Percentiles rank a stretch among this genome's conserved stretches.
Conservation (phyloP, 148 eudicot genomes). For the Nyssa sinensis region DNA sequence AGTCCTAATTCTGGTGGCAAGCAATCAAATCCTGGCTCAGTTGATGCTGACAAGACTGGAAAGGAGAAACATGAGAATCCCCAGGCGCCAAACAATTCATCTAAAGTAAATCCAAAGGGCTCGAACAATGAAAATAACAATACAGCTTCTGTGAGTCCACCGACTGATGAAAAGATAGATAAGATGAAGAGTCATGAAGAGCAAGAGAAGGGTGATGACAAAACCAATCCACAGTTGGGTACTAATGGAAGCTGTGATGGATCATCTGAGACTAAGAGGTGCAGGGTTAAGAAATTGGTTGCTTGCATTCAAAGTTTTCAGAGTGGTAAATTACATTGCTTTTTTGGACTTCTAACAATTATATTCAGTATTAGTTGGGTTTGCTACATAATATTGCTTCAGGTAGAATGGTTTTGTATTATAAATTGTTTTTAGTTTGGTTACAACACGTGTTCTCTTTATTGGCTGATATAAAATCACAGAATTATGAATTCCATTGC, state of each 20-base stretch:
- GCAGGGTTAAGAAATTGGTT: slow-evolving; percentile 36
- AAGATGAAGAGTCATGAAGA: slow-evolving; percentile 11
- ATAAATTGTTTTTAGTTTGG: background rate
- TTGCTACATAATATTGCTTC: background rate
- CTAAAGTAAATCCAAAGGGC: slow-evolving; percentile 9
- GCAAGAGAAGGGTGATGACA: slow-evolving; percentile 19
- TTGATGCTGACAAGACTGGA: slow-evolving; percentile 5
- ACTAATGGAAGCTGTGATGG: slow-evolving; percentile 43
- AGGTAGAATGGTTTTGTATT: background rate
- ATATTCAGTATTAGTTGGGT: too few relatives aligned
- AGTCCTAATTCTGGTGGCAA: slow-evolving; percentile 19
- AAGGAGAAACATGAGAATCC: slow-evolving; percentile 23
- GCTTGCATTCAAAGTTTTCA: slow-evolving; percentile 50
- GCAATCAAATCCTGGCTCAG: slow-evolving; percentile 4
- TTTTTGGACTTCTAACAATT: slow-evolving; percentile 4
- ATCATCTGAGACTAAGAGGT: slow-evolving; percentile 11
- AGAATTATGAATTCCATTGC: background rate
- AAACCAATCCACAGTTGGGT: slow-evolving; percentile 6
- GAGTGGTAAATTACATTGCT: slow-evolving; percentile 32
- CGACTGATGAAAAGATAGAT: slow-evolving; percentile 12
- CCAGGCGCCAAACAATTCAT: slow-evolving; percentile 4
- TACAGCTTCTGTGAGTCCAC: slow-evolving; percentile 14
- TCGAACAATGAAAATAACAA: background rate
- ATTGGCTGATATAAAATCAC: background rate
- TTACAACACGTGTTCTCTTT: background rate